Conservation (phyloP, 1,284 basidiomycete species). For the Erythrobasidium hasegawianum region DNA sequence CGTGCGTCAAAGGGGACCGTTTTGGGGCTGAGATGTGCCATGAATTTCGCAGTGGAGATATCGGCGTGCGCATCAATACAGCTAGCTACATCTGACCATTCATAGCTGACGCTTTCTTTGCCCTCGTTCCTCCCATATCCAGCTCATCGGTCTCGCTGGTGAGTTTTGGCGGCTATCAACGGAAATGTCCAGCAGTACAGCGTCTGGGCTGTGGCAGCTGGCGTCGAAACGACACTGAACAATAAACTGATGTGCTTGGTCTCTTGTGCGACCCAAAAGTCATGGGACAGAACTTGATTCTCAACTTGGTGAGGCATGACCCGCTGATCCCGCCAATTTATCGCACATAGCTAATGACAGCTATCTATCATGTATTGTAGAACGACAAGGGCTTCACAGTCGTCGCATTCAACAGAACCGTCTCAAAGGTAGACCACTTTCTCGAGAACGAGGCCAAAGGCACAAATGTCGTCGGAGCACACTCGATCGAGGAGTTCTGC, state of each 20-base stretch:
- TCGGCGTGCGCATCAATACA: slow-evolving; percentile 30
- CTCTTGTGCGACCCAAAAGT: slow-evolving; percentile 53
- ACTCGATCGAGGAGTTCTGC: slow-evolving; percentile 73
- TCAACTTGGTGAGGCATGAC: slow-evolving; percentile 70
- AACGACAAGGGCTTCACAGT: slow-evolving; percentile 99
- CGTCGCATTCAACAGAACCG: slow-evolving; percentile 95
- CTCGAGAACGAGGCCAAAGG: slow-evolving; percentile 97
- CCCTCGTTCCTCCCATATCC: neutral
- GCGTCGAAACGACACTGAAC: neutral
- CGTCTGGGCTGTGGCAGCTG: neutral
- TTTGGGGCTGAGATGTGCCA: too few species aligned
- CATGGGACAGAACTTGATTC: slow-evolving; percentile 96
- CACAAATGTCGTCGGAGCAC: slow-evolving; percentile 48
- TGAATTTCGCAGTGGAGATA: slow-evolving; percentile 26
- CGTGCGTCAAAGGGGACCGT: too few species aligned
- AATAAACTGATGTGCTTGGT: neutral
- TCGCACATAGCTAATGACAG: too few species aligned
- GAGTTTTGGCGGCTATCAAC: neutral
- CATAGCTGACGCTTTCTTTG: too few species aligned
- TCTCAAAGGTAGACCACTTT: slow-evolving; percentile 93
- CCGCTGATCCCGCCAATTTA: neutral
- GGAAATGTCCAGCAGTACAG: too few species aligned
- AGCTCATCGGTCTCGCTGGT: slow-evolving; percentile 35
- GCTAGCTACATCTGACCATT: too few species aligned
- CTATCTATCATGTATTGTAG: slow-evolving; percentile 12